Conservation (phyloP, 2,329 filamentous ascomycete species). For the Paramyrothecium sp. region DNA sequence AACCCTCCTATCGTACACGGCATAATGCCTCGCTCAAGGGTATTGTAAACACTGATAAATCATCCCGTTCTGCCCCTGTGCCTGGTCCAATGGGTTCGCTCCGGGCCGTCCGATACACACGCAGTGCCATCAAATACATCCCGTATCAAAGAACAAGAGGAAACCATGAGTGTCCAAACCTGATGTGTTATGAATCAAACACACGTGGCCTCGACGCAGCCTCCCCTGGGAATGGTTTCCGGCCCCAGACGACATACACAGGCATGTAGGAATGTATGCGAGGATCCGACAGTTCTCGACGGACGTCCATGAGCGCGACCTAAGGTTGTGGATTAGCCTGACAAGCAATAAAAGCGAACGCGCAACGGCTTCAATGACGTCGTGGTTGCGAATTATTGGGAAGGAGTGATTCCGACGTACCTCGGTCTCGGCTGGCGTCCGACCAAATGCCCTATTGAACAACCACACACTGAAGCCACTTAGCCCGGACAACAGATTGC, state of each 20-base stretch:
- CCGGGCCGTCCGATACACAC: no score
- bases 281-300: slow-evolving; percentile 44
- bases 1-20: no score
- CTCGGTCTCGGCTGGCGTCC: slow-evolving; percentile 47
- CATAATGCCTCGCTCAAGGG: no score
- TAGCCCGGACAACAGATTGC: slow-evolving; percentile 40
- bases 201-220: slow-evolving; percentile 4
- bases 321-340: slow-evolving; percentile 18
- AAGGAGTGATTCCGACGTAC: slow-evolving; percentile 23
- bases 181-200: slow-evolving; percentile 11
- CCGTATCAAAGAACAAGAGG: no score
- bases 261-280: slow-evolving; percentile 48
- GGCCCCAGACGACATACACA: slow-evolving; percentile 49
- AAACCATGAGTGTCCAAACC: no score
- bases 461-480: slow-evolving; percentile 42
- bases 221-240: slow-evolving; percentile 44
- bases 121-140: no score
- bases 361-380: background rate
- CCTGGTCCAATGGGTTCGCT: no score
- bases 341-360: background rate
- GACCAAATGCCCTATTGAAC: slow-evolving; percentile 37
- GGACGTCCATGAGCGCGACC: slow-evolving; percentile 48
- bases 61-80: no score
- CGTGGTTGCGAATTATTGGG: background rate
- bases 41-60: no score